A percentile compares a stretch with the other conserved stretches of the same genome.
phyloP scores from a whole-genome alignment of 805 yeast genomes.

The Schwanniomyces vanrijiae region DNA sequence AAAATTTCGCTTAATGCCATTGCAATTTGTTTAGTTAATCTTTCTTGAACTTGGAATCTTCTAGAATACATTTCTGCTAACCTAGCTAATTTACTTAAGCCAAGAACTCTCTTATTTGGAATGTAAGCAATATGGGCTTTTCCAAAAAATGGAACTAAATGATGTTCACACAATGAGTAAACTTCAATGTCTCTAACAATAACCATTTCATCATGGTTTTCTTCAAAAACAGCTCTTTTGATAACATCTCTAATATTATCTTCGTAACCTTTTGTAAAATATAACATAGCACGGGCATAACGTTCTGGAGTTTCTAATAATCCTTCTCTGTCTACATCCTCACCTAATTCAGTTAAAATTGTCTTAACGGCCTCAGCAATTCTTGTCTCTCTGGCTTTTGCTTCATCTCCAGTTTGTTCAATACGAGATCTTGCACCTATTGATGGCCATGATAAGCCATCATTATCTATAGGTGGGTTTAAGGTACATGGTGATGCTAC shows the following conservation, averaged over 20 bases:
- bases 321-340: constrained; percentile 87
- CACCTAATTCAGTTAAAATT: constrained; percentile 83
- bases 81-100: constrained; percentile 89
- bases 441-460: constrained; percentile 94
- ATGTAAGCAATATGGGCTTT: constrained; percentile 98
- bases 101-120: constrained; percentile 90
- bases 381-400: constrained; percentile 63
- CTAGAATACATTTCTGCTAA: constrained; percentile 96
- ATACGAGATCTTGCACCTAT: constrained; percentile 77
- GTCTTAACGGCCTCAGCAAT: constrained; percentile 84
- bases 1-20: constrained; percentile 90
- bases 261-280: constrained; percentile 94
- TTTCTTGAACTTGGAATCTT: constrained; percentile 96
- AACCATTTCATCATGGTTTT: constrained; percentile 98
- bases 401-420: constrained; percentile 67
- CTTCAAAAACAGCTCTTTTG: constrained; percentile 94
- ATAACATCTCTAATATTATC: constrained; percentile 90
- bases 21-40: constrained; percentile 95
- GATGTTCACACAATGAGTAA: constrained; percentile 94
- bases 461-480: constrained; percentile 83
- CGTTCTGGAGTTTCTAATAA: constrained; percentile 91
- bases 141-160: constrained; percentile 95
- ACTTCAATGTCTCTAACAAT: constrained; percentile 93
- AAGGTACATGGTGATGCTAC: constrained; percentile 82
- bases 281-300: constrained; percentile 95